These are phyloP conservation scores for Glonium stellatum DNA, from an alignment of 495 filamentous ascomycete genomes.

Conservation along the genomic window DNA sequence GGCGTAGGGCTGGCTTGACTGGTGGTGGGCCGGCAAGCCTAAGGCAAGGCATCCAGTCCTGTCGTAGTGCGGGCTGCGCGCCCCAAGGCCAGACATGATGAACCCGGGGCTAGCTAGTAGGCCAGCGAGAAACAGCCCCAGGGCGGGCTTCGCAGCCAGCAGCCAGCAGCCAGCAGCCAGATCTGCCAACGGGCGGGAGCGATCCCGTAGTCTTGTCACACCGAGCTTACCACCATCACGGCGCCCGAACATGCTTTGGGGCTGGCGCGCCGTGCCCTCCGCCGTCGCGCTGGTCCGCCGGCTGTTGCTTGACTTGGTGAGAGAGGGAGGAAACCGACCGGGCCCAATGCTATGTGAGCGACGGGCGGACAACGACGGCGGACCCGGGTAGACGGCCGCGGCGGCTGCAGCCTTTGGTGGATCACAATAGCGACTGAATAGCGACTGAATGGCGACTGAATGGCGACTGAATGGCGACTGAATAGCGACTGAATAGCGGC, in stretches of 20 bases:
- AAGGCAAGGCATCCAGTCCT: slow-evolving; percentile 4
- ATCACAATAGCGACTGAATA: no score
- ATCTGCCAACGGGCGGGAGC: neutral
- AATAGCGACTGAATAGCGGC: no score
- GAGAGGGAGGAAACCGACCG: neutral
- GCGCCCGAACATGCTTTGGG: neutral
- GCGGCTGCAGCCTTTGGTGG: no score
- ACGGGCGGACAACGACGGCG: no score
- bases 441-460: no score
- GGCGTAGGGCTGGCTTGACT: neutral
- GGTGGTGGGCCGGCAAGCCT: slow-evolving; percentile 2
- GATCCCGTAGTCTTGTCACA: slow-evolving; percentile 3
- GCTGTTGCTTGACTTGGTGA: neutral
- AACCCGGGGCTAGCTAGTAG: neutral
- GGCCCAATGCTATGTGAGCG: no score
- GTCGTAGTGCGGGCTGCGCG: neutral
- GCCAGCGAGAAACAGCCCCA: neutral
- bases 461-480: no score
- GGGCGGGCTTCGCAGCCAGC: neutral
- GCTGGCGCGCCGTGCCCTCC: no score
- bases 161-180: neutral
- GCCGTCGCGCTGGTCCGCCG: neutral
- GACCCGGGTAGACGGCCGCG: no score
- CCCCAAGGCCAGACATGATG: neutral
- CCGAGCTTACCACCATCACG: neutral